Conservation (phyloP, 2,329 filamentous ascomycete species). For the Endocalyx cinctus region DNA sequence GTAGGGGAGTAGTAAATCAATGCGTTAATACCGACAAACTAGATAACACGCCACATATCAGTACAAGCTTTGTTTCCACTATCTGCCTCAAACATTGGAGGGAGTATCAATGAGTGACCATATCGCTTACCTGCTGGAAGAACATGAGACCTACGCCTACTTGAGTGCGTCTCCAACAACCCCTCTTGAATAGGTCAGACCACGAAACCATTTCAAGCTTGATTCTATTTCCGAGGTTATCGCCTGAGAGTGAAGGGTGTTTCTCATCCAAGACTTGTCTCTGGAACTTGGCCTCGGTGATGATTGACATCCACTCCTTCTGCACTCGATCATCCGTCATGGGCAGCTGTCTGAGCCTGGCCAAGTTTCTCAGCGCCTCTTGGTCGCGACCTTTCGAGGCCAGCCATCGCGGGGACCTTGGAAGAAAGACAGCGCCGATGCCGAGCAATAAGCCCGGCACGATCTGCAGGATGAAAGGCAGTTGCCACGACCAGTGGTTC, state of each 20-base stretch:
- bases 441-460: slow-evolving; percentile 23
- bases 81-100: too few species aligned
- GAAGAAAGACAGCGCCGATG: slow-evolving; percentile 36
- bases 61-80: too few species aligned
- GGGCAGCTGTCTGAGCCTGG: slow-evolving; percentile 48
- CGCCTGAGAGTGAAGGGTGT: slow-evolving; percentile 28
- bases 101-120: not conserved
- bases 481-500: slow-evolving; percentile 25
- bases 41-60: not conserved
- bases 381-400: slow-evolving; percentile 40
- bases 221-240: slow-evolving; percentile 27
- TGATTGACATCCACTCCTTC: slow-evolving; percentile 45
- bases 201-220: slow-evolving; percentile 44
- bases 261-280: slow-evolving; percentile 33
- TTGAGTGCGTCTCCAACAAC: slow-evolving; percentile 39
- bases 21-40: slow-evolving; percentile 45
- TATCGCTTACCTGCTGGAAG: slow-evolving; percentile 44
- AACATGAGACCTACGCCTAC: slow-evolving; percentile 52
- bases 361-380: slow-evolving; percentile 43
- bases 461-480: slow-evolving; percentile 26
- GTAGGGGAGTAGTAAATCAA: slow-evolving; percentile 44
- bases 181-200: slow-evolving; percentile 44
- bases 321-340: slow-evolving; percentile 43
- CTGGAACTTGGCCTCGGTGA: slow-evolving; percentile 50
- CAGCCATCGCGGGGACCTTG: slow-evolving; percentile 53